phyloP scores from a whole-genome alignment of 2,329 filamentous ascomycete species.

The Fusarium musae region DNA sequence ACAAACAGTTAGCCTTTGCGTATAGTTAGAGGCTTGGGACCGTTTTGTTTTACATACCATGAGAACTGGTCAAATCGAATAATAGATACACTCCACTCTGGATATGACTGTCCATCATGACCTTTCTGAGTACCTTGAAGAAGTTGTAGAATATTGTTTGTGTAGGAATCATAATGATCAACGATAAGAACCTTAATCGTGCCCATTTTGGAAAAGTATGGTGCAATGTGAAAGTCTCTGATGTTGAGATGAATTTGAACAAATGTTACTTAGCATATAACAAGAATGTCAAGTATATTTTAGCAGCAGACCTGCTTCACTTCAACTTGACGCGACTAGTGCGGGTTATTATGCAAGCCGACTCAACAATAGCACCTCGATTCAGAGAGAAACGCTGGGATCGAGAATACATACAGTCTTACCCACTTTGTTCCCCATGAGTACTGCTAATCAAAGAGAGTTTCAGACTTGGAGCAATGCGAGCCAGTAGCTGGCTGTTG shows the following conservation, averaged over 20 bases:
- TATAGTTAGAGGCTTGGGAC: accelerated
- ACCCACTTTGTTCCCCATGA: background rate
- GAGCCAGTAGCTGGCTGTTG: background rate
- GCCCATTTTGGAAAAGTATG: background rate
- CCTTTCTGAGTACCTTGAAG: background rate
- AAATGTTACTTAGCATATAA: background rate
- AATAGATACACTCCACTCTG: background rate
- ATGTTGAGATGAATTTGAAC: background rate
- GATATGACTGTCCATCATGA: background rate
- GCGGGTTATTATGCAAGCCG: background rate
- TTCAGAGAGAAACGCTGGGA: no score
- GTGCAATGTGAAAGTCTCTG: background rate
- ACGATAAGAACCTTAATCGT: background rate
- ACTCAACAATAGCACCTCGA: background rate
- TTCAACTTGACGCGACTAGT: background rate
- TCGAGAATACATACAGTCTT: background rate
- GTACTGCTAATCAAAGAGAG: background rate
- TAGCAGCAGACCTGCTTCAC: background rate
- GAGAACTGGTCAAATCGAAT: background rate
- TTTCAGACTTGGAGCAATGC: background rate
- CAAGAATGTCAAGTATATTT: background rate
- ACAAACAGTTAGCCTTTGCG: background rate
- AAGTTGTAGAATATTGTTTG: background rate
- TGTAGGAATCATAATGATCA: background rate
- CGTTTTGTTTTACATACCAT: background rate